phyloP scores from a whole-genome alignment of 2,329 filamentous ascomycete species.

The Stachybotrys echinatus region DNA sequence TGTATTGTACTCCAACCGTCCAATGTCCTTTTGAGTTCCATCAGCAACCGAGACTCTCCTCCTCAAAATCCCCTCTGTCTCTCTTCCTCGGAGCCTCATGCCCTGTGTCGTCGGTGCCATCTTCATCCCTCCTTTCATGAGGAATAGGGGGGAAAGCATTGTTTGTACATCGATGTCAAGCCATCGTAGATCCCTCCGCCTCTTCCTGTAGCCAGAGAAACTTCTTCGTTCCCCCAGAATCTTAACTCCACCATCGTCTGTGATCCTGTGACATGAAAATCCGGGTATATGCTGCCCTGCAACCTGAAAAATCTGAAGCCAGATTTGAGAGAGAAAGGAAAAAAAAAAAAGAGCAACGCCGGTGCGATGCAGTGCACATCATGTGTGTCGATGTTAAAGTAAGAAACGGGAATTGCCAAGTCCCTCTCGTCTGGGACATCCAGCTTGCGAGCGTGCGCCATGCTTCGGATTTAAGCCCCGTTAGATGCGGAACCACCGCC shows the following conservation, averaged over 20 bases:
- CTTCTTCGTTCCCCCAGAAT: not conserved
- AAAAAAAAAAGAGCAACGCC: not conserved
- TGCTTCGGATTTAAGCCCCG: conserved; percentile 22
- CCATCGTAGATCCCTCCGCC: too few relatives aligned
- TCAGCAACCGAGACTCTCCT: too few relatives aligned
- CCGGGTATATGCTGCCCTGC: conserved; percentile 13
- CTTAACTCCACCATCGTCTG: not conserved
- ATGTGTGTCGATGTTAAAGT: not conserved
- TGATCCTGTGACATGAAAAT: not conserved
- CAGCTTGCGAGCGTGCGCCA: not conserved
- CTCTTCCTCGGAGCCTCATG: not conserved
- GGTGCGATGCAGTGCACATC: not conserved
- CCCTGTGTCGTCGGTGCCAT: not conserved
- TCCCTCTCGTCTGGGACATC: not conserved
- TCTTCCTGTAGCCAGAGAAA: too few relatives aligned
- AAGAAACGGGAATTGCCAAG: not conserved
- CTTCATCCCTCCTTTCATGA: too few relatives aligned
- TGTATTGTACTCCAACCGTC: not conserved
- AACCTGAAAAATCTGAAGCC: not conserved
- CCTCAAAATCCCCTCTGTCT: too few relatives aligned
- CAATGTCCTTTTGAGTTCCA: not conserved
- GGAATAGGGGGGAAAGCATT: too few relatives aligned
- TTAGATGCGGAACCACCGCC: conserved; percentile 16
- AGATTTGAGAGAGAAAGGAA: not conserved
- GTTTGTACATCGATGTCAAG: too few relatives aligned